Conservation (phyloP, 116 monocot genomes). For the Phalaenopsis hybrid region DNA sequence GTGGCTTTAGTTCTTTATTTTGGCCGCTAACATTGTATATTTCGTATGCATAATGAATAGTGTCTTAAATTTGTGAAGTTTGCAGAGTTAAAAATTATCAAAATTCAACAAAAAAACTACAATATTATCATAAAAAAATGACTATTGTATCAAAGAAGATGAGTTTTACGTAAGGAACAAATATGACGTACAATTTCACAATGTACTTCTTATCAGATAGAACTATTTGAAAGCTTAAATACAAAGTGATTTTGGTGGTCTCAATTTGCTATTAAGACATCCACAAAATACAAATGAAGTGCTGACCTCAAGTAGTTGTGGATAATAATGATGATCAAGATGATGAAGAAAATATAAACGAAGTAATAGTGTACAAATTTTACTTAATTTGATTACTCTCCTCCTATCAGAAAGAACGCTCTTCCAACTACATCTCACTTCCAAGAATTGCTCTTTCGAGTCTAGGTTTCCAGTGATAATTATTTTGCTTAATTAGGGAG, state of each 20-base stretch:
- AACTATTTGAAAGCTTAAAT: background rate
- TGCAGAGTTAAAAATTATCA: background rate
- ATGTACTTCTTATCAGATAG: background rate
- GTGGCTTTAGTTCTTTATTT: background rate
- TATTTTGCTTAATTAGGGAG: too few species aligned
- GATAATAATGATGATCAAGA: background rate
- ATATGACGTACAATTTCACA: background rate
- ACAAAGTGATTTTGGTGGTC: background rate
- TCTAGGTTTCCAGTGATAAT: background rate
- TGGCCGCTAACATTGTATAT: background rate
- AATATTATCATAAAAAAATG: background rate
- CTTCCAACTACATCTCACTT: background rate
- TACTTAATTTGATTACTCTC: background rate
- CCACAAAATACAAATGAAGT: background rate
- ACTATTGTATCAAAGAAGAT: background rate
- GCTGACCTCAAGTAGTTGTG: background rate
- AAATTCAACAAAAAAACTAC: background rate
- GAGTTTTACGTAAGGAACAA: background rate
- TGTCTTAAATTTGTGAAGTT: background rate
- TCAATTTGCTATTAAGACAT: background rate
- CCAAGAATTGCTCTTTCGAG: background rate
- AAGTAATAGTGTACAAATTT: too few species aligned
- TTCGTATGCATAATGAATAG: too few species aligned
- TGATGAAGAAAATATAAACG: background rate
- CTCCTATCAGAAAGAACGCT: background rate